phyloP scores from a whole-genome alignment of 1,139 yeast genomes.

The Protomyces pachydermus region DNA sequence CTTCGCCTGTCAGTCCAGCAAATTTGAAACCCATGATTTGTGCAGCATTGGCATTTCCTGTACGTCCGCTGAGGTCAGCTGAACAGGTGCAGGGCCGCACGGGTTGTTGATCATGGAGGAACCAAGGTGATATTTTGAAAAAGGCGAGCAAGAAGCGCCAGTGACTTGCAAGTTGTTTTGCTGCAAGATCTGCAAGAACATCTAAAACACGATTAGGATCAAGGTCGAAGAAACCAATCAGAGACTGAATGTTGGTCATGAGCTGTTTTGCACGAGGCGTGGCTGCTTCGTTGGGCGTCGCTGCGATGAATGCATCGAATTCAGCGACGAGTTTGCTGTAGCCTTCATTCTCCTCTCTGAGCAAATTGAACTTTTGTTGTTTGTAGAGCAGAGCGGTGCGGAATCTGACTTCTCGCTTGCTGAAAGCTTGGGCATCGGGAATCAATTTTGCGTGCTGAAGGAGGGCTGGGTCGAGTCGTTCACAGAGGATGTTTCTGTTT shows the following conservation, averaged over 20 bases:
- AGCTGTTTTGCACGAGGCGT: conserved; percentile 47
- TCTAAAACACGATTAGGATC: conserved; percentile 74
- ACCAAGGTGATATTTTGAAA: conserved; percentile 15
- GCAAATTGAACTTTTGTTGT: conserved; percentile 64
- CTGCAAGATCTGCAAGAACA: conserved; percentile 50
- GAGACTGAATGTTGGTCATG: conserved; percentile 50
- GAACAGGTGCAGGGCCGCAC: neutral
- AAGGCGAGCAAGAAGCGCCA: conserved; percentile 9
- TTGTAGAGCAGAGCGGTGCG: conserved; percentile 52
- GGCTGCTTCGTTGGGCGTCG: neutral
- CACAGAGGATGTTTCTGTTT: neutral
- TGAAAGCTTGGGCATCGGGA: conserved; percentile 30
- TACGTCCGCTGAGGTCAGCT: conserved; percentile 35
- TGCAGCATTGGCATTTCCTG: conserved; percentile 60
- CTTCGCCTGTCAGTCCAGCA: conserved; percentile 45
- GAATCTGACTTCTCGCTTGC: conserved; percentile 45
- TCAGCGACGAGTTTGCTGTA: conserved; percentile 62
- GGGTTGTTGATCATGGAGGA: neutral
- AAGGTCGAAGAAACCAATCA: conserved; percentile 71
- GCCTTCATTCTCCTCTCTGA: conserved; percentile 81
- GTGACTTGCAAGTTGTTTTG: neutral
- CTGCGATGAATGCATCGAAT: conserved; percentile 37
- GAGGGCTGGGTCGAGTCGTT: conserved; percentile 16
- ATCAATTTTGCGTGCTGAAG: conserved; percentile 8
- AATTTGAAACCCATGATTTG: conserved; percentile 57